Evolutionary conservation across 148 eudicot genomes (phyloP), one percentile per base, ranked within the genome.

Genomic region (Talinum fruticosum): DNA sequence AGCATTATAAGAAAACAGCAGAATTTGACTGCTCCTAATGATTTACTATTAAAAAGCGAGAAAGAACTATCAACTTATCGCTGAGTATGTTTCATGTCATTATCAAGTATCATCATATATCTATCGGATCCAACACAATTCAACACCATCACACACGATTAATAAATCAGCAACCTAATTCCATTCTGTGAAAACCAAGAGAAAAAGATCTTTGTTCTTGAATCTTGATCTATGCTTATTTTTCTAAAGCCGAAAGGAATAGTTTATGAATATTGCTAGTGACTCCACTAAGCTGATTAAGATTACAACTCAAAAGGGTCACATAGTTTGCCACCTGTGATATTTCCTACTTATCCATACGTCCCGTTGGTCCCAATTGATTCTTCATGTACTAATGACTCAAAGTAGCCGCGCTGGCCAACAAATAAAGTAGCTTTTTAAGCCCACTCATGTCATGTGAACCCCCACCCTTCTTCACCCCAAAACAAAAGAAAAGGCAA

Each of bases 381-480:
- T 82, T 77, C 80, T 65, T 41, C 70, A 74, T 74, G 32, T 71
- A 78, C 68, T 71, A 32, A 53, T 23, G 64, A 75, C 78, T 75
- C 75, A 69, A 41, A 61, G 26, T 79, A 36, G 35, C 65, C 76
- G 66, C 30, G 34, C 54, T 32, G 34, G 72, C 69, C 69, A 67
- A 73, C 34, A 82, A 73, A 73, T 72, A 81, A 76, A 81, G 80
- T 59, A 15, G 30, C 78, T 77, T 82, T 76, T 21, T 62, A 37
- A 69, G 41, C 72, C 78, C 84, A 78, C 76, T 82, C 34, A 28
- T 62, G 32, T 62, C 79, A 82, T 78, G 80, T 77, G 75, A 73
- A 13, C 29, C 64, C 64, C 64, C 29, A 49, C 75, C 30, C 10
- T 14, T 7, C 14, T 26, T 62, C 66, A 62, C 66, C 32, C 66